Evolutionary conservation across 306 rosid species (phyloP), one percentile per base, ranked within the genome.

Genomic region (Crataegus laevigata): DNA sequence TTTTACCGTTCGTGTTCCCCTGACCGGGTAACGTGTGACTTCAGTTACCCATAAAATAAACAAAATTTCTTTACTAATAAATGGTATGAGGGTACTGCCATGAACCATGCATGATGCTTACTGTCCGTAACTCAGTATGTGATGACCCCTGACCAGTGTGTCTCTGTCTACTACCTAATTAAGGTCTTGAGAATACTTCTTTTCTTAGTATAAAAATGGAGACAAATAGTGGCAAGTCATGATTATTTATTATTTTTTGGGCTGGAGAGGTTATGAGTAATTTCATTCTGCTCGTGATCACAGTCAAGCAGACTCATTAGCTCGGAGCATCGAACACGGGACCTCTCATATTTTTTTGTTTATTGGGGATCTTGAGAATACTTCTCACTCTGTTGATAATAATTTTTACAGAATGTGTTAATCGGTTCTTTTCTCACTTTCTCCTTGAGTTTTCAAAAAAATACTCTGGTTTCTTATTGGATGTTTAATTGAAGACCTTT

Each of bases 201-300:
- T 36, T 36, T 36, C 6, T 36, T 2, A 36, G 9, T 36, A 7
- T 36, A 6, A 36, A 36, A 36, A 36, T 0, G 2, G 6, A 9
- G 0, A 36, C 38, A 36, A 36, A 0, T 7, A 2, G 9, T 36
- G 40, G 1, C 9, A 36, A 36, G 40, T 36, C 7, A 36, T 0
- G 7, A 0, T 7, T 36, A 36, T 36, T 0, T 0, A 36, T 0
- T 36, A 6, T 36, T 36, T 36, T 36, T 3, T 2, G 38, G 7
- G 40, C 19, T 47, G 7, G 2, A 36, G 0, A 36, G 6, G 6
- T 1, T 34, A 34, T 34, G 8, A 2, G 7, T 1, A 36, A 36
- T 36, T 36, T 7, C 2, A 1, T 36, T 0, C 2, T 36, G 2
- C 0, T 0, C 40, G 40, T 36, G 0, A 2, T 6, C 40, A 36